Conservation (phyloP, 805 yeast genomes). For the Jamesozyma hellenica region DNA sequence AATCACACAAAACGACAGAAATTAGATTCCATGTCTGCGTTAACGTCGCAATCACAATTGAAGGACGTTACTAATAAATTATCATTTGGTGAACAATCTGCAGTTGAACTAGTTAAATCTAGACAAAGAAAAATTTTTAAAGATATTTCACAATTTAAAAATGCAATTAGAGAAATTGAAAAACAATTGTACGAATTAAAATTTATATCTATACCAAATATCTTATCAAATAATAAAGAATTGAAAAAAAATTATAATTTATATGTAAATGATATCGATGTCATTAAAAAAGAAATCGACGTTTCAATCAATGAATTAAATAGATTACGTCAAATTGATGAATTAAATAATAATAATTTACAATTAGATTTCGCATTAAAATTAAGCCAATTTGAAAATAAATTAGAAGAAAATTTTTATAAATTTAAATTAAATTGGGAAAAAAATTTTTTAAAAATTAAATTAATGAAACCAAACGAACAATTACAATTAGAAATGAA, state of each 20-base stretch:
- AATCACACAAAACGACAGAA: background rate
- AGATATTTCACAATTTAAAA: slow-evolving; percentile 22
- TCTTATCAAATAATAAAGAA: slow-evolving; percentile 11
- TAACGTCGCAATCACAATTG: too few species aligned
- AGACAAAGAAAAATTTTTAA: slow-evolving; percentile 25
- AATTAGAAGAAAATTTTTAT: slow-evolving; percentile 13
- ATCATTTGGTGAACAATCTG: slow-evolving; percentile 24
- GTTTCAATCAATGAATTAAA: slow-evolving; percentile 15
- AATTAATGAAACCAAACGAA: slow-evolving; percentile 26
- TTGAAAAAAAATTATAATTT: slow-evolving; percentile 16
- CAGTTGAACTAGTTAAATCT: slow-evolving; percentile 26
- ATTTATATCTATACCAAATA: slow-evolving; percentile 16
- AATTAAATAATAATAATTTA: slow-evolving; percentile 14
- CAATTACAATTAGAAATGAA: slow-evolving; percentile 22
- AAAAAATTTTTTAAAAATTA: slow-evolving; percentile 14
- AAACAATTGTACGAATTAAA: slow-evolving; percentile 15
- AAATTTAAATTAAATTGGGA: slow-evolving; percentile 15
- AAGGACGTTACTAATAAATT: slow-evolving; percentile 8
- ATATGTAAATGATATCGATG: background rate
- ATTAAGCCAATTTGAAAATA: slow-evolving; percentile 18
- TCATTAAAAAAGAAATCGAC: slow-evolving; percentile 11
- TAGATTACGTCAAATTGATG: slow-evolving; percentile 11
- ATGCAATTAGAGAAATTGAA: slow-evolving; percentile 22
- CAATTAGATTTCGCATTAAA: slow-evolving; percentile 17
- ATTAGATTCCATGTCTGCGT: background rate